These are phyloP conservation scores for Cajanus cajan DNA, from an alignment of 306 rosid species.

Conservation along the genomic window DNA sequence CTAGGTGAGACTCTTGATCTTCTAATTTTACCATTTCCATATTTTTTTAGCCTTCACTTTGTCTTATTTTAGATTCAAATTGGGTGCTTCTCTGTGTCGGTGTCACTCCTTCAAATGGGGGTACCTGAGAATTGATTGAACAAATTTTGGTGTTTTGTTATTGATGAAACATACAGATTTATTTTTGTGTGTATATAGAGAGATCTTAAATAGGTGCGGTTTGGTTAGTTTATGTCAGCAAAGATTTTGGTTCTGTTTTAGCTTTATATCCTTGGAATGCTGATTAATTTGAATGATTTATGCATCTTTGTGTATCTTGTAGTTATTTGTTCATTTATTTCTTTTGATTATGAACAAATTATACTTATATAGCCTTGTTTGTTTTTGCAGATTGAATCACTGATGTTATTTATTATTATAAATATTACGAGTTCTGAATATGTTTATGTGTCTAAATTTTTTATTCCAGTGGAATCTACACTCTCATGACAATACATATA, in stretches of 20 bases:
- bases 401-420: not conserved
- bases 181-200: too few species aligned
- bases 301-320: slow-evolving; percentile 5
- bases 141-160: not conserved
- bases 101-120: not conserved
- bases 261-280: not conserved
- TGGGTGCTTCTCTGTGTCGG: not conserved
- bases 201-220: slow-evolving; percentile 4
- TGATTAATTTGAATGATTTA: not conserved
- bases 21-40: not conserved
- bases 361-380: not conserved
- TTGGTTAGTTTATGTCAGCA: not conserved
- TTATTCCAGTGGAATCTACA: not conserved
- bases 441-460: not conserved
- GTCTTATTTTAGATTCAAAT: not conserved
- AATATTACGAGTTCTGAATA: not conserved
- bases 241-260: not conserved
- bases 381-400: not conserved
- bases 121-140: too few species aligned
- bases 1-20: slow-evolving; percentile 66
- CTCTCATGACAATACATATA: not conserved
- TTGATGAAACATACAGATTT: not conserved
- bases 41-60: not conserved
- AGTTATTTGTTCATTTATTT: not conserved
- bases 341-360: not conserved